phyloP scores from a whole-genome alignment of 441 rosid species.

The Gossypium aridum region DNA sequence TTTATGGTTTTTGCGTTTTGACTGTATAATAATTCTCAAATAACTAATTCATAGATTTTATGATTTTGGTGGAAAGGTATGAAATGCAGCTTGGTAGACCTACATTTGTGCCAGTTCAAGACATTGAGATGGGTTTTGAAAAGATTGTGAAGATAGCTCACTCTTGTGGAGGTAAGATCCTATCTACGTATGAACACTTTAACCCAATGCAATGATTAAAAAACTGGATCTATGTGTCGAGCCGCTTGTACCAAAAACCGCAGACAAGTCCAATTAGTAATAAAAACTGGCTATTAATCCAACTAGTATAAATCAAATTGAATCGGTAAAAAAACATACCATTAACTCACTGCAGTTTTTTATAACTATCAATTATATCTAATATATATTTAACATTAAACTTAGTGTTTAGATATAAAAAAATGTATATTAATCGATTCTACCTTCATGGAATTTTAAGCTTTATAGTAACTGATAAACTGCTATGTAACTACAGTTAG shows the following conservation, averaged over 20 bases:
- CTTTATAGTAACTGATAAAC: neutral
- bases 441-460: neutral
- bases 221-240: too few relatives aligned
- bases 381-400: too few relatives aligned
- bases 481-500: slow-evolving; percentile 42
- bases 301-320: too few relatives aligned
- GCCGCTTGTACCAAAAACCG: too few relatives aligned
- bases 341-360: too few relatives aligned
- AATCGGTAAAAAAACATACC: too few relatives aligned
- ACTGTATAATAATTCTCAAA: neutral
- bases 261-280: too few relatives aligned
- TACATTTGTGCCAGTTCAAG: slow-evolving; percentile 68
- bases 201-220: neutral
- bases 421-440: too few relatives aligned
- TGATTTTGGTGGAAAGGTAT: slow-evolving; percentile 32
- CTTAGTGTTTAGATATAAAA: too few relatives aligned
- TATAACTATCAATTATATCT: too few relatives aligned
- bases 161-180: slow-evolving; percentile 63
- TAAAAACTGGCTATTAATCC: too few relatives aligned
- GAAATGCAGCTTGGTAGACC: slow-evolving; percentile 86
- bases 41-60: neutral
- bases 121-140: slow-evolving; percentile 91
- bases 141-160: slow-evolving; percentile 81
- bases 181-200: neutral
- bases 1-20: neutral